Evolutionary conservation across 495 filamentous ascomycete species (phyloP).

Genomic region (Pseudevernia furfuracea): DNA sequence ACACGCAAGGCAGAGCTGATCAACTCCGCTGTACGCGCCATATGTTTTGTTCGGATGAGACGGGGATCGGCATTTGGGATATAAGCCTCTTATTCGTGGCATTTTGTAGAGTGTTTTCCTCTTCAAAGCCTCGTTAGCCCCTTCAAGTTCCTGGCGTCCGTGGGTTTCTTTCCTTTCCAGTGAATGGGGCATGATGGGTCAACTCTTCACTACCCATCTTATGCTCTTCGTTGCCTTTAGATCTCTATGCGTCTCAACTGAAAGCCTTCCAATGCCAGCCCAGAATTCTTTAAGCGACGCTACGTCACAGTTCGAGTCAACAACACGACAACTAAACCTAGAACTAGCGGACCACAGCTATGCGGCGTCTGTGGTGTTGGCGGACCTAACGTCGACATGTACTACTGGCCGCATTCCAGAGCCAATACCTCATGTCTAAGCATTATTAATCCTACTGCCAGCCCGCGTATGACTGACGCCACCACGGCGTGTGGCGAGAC

Average conservation of each 20-base stretch:
- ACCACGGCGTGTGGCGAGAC: not conserved
- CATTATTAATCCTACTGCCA: slow-evolving; percentile 8
- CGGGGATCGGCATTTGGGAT: too few relatives aligned
- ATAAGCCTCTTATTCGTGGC: too few relatives aligned
- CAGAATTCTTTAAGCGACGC: not conserved
- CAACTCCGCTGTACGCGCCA: too few relatives aligned
- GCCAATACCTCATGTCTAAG: slow-evolving; percentile 17
- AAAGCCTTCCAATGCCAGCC: not conserved
- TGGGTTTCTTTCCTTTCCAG: too few relatives aligned
- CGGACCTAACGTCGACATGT: slow-evolving; percentile 19
- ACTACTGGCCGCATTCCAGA: slow-evolving; percentile 17
- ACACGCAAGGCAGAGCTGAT: too few relatives aligned
- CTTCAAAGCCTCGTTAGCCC: too few relatives aligned
- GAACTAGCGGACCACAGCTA: not conserved
- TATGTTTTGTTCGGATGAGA: too few relatives aligned
- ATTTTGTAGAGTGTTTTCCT: too few relatives aligned
- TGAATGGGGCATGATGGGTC: not conserved
- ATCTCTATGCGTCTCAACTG: not conserved
- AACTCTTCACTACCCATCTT: not conserved
- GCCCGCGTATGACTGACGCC: slow-evolving; percentile 6
- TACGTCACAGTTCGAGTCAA: not conserved
- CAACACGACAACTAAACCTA: not conserved
- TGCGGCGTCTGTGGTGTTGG: slow-evolving; percentile 10
- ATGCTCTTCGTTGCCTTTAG: not conserved
- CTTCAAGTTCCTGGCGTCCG: too few relatives aligned